Evolutionary conservation across 108 stramenopile genomes (phyloP).

Genomic region (Asterionellopsis glacialis): DNA sequence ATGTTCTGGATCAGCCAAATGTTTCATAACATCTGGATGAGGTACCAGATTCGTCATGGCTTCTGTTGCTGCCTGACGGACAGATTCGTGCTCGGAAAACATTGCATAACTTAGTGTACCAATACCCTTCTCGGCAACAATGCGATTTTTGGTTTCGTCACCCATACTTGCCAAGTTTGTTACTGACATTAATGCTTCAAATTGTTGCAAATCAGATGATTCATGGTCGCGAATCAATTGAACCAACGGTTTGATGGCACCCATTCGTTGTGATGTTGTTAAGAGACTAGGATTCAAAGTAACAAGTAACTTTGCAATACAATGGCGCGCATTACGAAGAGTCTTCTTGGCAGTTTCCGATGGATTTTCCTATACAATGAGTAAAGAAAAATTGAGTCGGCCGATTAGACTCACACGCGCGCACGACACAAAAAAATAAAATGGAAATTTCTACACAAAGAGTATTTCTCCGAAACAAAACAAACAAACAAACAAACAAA

Average conservation of each 20-base stretch:
- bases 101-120: slow-evolving; percentile 76
- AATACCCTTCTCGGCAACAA: slow-evolving; percentile 84
- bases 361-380: slow-evolving; percentile 29
- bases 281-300: slow-evolving; percentile 91
- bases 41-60: slow-evolving; percentile 89
- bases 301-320: slow-evolving; percentile 91
- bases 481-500: too few species aligned
- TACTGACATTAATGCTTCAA: slow-evolving; percentile 91
- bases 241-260: slow-evolving; percentile 85
- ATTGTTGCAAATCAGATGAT: slow-evolving; percentile 86
- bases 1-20: slow-evolving; percentile 70
- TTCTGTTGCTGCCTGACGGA: slow-evolving; percentile 94
- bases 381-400: neutral
- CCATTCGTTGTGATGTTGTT: slow-evolving; percentile 84
- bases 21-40: slow-evolving; percentile 68
- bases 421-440: too few species aligned
- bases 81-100: slow-evolving; percentile 94
- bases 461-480: too few species aligned
- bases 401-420: too few species aligned
- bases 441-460: too few species aligned
- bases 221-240: slow-evolving; percentile 81
- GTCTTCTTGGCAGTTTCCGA: slow-evolving; percentile 70
- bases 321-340: slow-evolving; percentile 72
- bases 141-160: slow-evolving; percentile 82
- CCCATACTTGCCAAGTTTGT: slow-evolving; percentile 91